Conservation (phyloP, 495 filamentous ascomycete genomes). For the Penicillium paxilli region DNA sequence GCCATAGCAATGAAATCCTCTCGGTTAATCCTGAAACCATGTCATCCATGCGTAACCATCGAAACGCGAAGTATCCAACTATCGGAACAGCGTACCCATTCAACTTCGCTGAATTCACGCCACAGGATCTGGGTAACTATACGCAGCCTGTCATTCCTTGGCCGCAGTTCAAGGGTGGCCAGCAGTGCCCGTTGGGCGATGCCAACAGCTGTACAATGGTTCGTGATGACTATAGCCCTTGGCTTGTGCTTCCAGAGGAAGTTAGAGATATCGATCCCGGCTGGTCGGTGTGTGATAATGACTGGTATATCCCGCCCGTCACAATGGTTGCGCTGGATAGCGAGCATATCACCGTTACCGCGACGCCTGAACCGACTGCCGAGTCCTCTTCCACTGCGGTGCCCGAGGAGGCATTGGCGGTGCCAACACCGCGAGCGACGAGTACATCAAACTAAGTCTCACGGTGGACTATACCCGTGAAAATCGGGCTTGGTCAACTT, state of each 20-base stretch:
- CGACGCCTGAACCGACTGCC: neutral
- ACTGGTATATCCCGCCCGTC: neutral
- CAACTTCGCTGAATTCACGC: constrained; percentile 24
- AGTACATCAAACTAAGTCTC: no score
- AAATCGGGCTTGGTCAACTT: no score
- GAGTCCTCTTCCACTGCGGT: neutral
- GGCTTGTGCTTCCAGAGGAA: neutral
- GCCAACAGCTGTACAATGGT: constrained; percentile 17
- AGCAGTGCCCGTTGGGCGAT: constrained; percentile 18
- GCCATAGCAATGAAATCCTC: constrained; percentile 19
- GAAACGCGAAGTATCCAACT: constrained; percentile 22
- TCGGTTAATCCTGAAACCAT: constrained; percentile 14
- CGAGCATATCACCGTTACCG: neutral
- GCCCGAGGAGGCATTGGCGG: neutral
- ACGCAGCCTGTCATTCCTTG: constrained; percentile 23
- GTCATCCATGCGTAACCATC: constrained; percentile 19
- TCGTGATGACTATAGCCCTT: constrained; percentile 23
- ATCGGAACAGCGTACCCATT: constrained; percentile 25
- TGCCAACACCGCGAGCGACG: neutral
- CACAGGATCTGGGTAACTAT: constrained; percentile 19
- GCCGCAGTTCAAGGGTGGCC: constrained; percentile 24
- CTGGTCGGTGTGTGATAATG: neutral
- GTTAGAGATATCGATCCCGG: neutral
- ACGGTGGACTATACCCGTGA: no score
- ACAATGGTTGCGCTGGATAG: neutral